phyloP scores from a whole-genome alignment of 257 asterid species.

The Capsicum chinense region DNA sequence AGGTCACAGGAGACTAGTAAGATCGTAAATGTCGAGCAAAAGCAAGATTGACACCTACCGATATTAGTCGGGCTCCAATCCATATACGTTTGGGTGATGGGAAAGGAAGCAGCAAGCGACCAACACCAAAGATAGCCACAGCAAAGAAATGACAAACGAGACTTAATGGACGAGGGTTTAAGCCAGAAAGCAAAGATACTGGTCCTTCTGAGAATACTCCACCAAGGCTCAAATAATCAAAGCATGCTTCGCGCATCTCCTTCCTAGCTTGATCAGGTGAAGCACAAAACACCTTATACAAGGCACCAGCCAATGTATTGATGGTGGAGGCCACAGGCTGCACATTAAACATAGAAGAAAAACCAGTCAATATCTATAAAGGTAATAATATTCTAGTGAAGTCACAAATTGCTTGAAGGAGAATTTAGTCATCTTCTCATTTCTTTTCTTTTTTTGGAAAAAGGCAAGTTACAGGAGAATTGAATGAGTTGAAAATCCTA shows the following conservation, averaged over 20 bases:
- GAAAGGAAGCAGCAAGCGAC: constrained; percentile 63
- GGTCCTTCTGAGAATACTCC: constrained; percentile 63
- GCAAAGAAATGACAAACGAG: constrained; percentile 66
- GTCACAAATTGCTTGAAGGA: constrained; percentile 10
- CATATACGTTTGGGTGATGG: constrained; percentile 60
- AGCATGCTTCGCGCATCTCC: constrained; percentile 71
- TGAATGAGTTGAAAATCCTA: background rate
- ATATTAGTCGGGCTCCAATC: constrained; percentile 54
- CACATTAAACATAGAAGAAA: constrained; percentile 27
- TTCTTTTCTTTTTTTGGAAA: background rate
- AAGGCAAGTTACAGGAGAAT: background rate
- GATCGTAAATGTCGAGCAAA: background rate
- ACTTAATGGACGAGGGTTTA: constrained; percentile 63
- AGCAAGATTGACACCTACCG: constrained; percentile 35
- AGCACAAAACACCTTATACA: constrained; percentile 61
- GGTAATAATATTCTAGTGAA: background rate
- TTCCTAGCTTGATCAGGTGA: constrained; percentile 66
- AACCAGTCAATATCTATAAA: constrained; percentile 12
- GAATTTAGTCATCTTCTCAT: background rate
- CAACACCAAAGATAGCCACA: constrained; percentile 61
- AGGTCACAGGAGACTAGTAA: background rate
- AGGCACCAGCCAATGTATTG: constrained; percentile 65
- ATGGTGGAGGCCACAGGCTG: constrained; percentile 71
- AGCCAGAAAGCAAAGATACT: constrained; percentile 60
- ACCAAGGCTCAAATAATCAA: constrained; percentile 63